Evolutionary conservation across 1,284 basidiomycete species (phyloP).

Genomic region (Farysia itapuensis): DNA sequence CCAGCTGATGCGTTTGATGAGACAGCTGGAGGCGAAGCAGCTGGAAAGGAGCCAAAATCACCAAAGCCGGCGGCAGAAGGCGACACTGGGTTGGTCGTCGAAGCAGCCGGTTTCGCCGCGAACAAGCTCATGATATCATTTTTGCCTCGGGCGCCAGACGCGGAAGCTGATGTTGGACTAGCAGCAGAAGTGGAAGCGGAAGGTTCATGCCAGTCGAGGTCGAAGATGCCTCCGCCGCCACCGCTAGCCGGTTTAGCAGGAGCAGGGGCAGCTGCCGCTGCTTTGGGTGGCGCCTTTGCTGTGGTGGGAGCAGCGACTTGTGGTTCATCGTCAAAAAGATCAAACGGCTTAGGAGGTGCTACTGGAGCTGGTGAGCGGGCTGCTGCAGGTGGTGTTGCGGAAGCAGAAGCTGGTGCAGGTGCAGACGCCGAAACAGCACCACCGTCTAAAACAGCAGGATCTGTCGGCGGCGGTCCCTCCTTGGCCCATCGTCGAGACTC

Average conservation of each 20-base stretch:
- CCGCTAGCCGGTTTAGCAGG: constrained; percentile 44
- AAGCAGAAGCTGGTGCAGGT: neutral
- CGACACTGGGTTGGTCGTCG: neutral
- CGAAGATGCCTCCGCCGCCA: constrained; percentile 72
- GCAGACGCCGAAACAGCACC: constrained; percentile 51
- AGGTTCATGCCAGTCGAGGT: constrained; percentile 72
- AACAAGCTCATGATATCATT: constrained; percentile 85
- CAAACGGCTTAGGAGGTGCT: constrained; percentile 1
- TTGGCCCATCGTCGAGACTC: constrained; percentile 89
- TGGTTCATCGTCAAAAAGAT: constrained; percentile 24
- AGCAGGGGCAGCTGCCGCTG: constrained; percentile 9
- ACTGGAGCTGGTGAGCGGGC: neutral
- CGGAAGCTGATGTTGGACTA: constrained; percentile 62
- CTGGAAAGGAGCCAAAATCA: constrained; percentile 18
- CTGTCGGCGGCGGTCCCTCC: constrained; percentile 78
- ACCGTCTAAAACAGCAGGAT: constrained; percentile 77
- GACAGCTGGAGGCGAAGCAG: neutral
- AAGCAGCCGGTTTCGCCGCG: constrained; percentile 7
- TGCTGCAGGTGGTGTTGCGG: neutral
- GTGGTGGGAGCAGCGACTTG: constrained; percentile 6
- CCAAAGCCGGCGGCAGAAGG: constrained; percentile 6
- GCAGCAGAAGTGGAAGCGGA: constrained; percentile 34
- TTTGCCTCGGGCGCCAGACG: constrained; percentile 65
- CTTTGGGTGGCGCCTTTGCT: neutral
- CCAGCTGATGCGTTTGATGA: neutral